Base-by-base conservation (phyloP, 192 early-diverging fungal species). In the Dimargaris cristalligena region DNA sequence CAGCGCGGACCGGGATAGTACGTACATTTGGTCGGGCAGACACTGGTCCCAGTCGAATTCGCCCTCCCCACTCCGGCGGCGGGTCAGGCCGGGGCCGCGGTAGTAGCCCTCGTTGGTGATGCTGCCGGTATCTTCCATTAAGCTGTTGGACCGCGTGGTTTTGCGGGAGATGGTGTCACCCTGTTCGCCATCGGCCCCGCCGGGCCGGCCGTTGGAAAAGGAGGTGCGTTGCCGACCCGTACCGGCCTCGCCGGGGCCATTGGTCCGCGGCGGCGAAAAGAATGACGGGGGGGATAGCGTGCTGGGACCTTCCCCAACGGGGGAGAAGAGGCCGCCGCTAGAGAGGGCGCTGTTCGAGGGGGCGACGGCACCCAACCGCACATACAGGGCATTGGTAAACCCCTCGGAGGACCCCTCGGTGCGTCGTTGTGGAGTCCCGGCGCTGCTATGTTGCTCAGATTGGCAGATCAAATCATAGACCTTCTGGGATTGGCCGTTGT, bases 1-100 rank as follows among this genome's bases (percentile, higher is more conserved):
- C 48, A 91, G 71, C 8, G 80, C 80, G 31, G 80, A 74, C 57
- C 74, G 76, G 52, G 83, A 82, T 67, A 94, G 91, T n/a, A 94
- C 92, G 74, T 90, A 85, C 94, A 97, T 97, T 67, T 97, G 91
- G 72, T 91, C 86, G 16, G 82, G 81, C 63, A 79, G 70, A 69
- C 90, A 89, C 18, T 66, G 73, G 48, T 84, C 78, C 90, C 89
- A 97, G 57, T 84, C 76, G 69, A 88, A 91, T 9, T 63, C 51
- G 52, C 67, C 62, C 20, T 51, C 62, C 60, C 54, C 64, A 23
- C 60, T 61, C 41, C 73, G 63, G n/a, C 65, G 45, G 54, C 33
- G 45, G 4, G 67, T 67, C 31, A 75, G 67, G 32, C 70, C 71
- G 31, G 70, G 73, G 14, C 67, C 65, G 52, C 26, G n/a, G 47